These are phyloP conservation scores for Holtermannia corniformis DNA, from an alignment of 768 basidiomycete species.

Conservation along the genomic window DNA sequence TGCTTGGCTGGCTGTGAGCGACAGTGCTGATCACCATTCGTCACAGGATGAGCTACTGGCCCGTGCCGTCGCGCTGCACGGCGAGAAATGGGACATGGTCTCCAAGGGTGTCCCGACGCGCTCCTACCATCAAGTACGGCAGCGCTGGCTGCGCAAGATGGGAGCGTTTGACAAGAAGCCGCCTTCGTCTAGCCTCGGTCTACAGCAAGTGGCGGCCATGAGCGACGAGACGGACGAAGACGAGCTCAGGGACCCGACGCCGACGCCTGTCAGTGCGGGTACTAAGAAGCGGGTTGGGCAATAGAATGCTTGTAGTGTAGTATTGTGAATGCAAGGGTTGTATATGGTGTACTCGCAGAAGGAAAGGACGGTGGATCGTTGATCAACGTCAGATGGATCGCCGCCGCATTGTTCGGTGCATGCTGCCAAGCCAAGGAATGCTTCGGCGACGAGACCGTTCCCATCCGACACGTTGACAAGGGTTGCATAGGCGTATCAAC, in stretches of 20 bases:
- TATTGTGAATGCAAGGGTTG: too few species aligned
- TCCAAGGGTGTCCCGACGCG: slow-evolving; percentile 34
- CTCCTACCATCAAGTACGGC: slow-evolving; percentile 35
- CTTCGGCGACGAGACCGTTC: too few species aligned
- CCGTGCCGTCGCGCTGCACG: slow-evolving; percentile 33
- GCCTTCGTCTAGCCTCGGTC: not conserved
- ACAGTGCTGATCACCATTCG: not conserved
- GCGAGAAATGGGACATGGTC: slow-evolving; percentile 39
- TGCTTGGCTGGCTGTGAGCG: not conserved
- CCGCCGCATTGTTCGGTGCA: too few species aligned
- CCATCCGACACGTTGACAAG: too few species aligned
- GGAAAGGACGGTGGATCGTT: too few species aligned
- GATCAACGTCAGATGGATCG: too few species aligned
- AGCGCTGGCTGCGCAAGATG: slow-evolving; percentile 35
- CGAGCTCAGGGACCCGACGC: slow-evolving; percentile 5
- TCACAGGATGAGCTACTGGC: slow-evolving; percentile 33
- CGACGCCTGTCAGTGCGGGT: not conserved
- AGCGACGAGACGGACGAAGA: not conserved
- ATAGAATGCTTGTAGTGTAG: too few species aligned
- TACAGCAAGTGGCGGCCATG: not conserved
- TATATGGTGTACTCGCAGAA: too few species aligned
- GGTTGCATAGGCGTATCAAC: too few species aligned
- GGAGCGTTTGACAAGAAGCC: slow-evolving; percentile 37
- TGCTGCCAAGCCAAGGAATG: too few species aligned
- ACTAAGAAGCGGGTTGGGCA: too few species aligned